phyloP scores from a whole-genome alignment of 192 early-diverging fungal species.

The Backusella tuberculispora region DNA sequence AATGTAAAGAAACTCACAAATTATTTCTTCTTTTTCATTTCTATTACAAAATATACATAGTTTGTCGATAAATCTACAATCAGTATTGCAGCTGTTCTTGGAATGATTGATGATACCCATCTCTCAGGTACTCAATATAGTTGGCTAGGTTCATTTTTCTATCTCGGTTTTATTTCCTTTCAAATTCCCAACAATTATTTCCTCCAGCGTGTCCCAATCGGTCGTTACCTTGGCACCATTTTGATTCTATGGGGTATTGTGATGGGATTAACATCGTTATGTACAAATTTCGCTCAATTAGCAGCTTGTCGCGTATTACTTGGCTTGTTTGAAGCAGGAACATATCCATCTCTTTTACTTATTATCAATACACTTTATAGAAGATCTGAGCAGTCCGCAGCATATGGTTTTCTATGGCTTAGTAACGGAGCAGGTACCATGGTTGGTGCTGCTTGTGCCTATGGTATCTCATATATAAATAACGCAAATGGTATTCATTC shows the following conservation, averaged over 20 bases:
- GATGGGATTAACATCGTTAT: slow-evolving; percentile 13
- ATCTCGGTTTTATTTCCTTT: slow-evolving; percentile 26
- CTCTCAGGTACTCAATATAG: slow-evolving; percentile 10
- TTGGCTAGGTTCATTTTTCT: slow-evolving; percentile 28
- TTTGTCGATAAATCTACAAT: slow-evolving; percentile 35
- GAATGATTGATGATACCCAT: slow-evolving; percentile 25
- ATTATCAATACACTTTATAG: slow-evolving; percentile 35
- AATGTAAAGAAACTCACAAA: neutral
- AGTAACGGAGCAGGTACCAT: slow-evolving; percentile 31
- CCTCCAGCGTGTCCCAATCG: slow-evolving; percentile 27
- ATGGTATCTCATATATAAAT: slow-evolving; percentile 34
- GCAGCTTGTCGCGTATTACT: slow-evolving; percentile 27
- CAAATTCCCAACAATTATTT: slow-evolving; percentile 39
- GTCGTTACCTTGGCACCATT: slow-evolving; percentile 26
- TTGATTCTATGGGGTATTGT: slow-evolving; percentile 31
- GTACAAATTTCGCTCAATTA: slow-evolving; percentile 34
- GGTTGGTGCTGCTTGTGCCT: slow-evolving; percentile 17
- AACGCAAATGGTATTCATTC: neutral
- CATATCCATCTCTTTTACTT: slow-evolving; percentile 29
- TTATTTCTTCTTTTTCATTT: neutral
- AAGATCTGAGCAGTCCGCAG: slow-evolving; percentile 28
- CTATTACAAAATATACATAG: slow-evolving; percentile 4
- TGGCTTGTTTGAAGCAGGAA: slow-evolving; percentile 38
- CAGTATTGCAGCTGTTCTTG: slow-evolving; percentile 16
- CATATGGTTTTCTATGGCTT: slow-evolving; percentile 28